phyloP scores from a whole-genome alignment of 2,329 filamentous ascomycete species.

The Didymella arachidicola region DNA sequence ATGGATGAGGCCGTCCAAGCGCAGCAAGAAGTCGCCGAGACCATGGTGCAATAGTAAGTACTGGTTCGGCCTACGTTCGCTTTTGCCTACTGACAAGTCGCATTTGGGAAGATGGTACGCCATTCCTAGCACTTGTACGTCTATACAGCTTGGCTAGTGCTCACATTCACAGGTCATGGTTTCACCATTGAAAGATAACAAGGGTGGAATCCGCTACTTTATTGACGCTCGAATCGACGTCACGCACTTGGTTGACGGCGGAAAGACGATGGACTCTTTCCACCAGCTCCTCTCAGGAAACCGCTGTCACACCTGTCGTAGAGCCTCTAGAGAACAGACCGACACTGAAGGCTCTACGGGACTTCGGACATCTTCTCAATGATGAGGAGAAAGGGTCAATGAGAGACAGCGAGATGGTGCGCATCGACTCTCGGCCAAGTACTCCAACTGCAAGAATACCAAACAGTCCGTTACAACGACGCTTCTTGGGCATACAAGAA shows the following conservation, averaged over 20 bases:
- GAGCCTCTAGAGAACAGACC: conserved; percentile 29
- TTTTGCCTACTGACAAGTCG: conserved; percentile 4
- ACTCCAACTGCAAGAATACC: conserved; percentile 57
- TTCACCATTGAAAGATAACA: conserved; percentile 71
- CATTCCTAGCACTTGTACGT: conserved; percentile 72
- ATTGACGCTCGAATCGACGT: conserved; percentile 77
- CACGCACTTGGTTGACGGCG: conserved; percentile 71
- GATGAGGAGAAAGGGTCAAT: conserved; percentile 57
- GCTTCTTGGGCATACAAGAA: conserved; percentile 50
- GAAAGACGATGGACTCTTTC: conserved; percentile 68
- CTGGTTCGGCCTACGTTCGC: neutral
- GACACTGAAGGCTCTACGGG: conserved; percentile 31
- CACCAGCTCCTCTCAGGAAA: conserved; percentile 54
- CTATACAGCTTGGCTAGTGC: neutral
- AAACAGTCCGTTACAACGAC: conserved; percentile 43
- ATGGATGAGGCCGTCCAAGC: conserved; percentile 66
- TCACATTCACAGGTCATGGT: conserved; percentile 58
- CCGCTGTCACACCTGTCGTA: conserved; percentile 9
- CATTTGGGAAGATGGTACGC: conserved; percentile 71
- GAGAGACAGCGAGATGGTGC: conserved; percentile 69
- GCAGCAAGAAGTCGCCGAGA: conserved; percentile 72
- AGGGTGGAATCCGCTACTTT: conserved; percentile 69
- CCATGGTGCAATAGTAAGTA: conserved; percentile 73
- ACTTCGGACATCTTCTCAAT: conserved; percentile 43
- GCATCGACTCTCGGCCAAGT: conserved; percentile 60